phyloP scores from a whole-genome alignment of 2,329 filamentous ascomycete genomes.

The Purpureocillium lavendulum region DNA sequence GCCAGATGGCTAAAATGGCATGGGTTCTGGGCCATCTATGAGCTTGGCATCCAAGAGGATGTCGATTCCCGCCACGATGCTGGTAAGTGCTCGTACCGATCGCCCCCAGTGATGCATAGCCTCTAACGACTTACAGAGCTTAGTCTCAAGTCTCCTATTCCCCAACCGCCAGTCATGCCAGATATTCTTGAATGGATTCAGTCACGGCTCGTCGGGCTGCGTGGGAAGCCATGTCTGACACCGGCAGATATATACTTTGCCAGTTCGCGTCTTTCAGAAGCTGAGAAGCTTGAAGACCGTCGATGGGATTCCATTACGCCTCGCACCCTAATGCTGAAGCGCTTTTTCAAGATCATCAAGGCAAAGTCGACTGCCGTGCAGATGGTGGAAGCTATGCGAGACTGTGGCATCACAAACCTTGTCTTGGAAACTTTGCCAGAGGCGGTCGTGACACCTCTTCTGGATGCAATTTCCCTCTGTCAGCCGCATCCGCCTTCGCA shows the following conservation, averaged over 20 bases:
- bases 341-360: slow-evolving; percentile 53
- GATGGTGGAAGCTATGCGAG: slow-evolving; percentile 66
- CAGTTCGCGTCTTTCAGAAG: slow-evolving; percentile 24
- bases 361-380: slow-evolving; percentile 44
- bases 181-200: slow-evolving; percentile 48
- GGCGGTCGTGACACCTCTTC: slow-evolving; percentile 69
- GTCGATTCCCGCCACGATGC: slow-evolving; percentile 27
- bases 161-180: slow-evolving; percentile 23
- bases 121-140: slow-evolving; percentile 16
- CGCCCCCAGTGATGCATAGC: not conserved
- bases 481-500: slow-evolving; percentile 72
- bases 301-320: slow-evolving; percentile 47
- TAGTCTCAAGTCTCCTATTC: slow-evolving; percentile 20
- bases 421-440: slow-evolving; percentile 80
- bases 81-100: slow-evolving; percentile 20
- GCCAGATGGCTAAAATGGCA: slow-evolving; percentile 72
- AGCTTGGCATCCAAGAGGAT: slow-evolving; percentile 44
- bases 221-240: slow-evolving; percentile 29
- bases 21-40: slow-evolving; percentile 38
- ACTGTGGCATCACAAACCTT: slow-evolving; percentile 56
- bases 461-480: slow-evolving; percentile 76
- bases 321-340: slow-evolving; percentile 61
- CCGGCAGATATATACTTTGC: slow-evolving; percentile 36
- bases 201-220: slow-evolving; percentile 30
- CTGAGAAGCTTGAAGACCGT: slow-evolving; percentile 24